These are phyloP conservation scores for Chytriomyces confervae DNA, from an alignment of 192 early-diverging fungal species.

Conservation along the genomic window DNA sequence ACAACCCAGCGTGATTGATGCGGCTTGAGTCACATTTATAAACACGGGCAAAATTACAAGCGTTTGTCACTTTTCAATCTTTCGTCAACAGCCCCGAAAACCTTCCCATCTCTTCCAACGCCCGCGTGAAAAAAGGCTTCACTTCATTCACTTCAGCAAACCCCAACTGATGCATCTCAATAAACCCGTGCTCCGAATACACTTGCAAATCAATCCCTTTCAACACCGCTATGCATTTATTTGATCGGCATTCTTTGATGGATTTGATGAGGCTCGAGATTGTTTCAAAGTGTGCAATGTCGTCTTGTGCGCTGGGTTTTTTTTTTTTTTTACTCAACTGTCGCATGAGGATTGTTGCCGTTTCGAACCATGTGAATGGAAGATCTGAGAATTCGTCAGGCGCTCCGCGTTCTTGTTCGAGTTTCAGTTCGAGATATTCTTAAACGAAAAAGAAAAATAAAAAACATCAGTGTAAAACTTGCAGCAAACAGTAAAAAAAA, in stretches of 20 bases:
- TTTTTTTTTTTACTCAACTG: conserved; percentile 47
- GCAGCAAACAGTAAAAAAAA: neutral
- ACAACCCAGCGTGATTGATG: too few relatives aligned
- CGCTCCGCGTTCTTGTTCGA: conserved; percentile 69
- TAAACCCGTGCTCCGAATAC: conserved; percentile 18
- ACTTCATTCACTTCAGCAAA: conserved; percentile 92
- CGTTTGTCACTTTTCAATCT: neutral
- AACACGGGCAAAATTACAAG: too few relatives aligned
- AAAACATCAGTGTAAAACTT: neutral
- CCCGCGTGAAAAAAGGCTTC: conserved; percentile 83
- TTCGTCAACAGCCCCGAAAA: conserved; percentile 34
- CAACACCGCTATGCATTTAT: conserved; percentile 79
- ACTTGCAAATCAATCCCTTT: conserved; percentile 26
- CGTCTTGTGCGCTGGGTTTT: conserved; percentile 76
- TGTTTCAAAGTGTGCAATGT: conserved; percentile 75
- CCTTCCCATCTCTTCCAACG: conserved; percentile 75
- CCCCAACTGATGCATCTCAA: conserved; percentile 80
- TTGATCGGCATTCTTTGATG: conserved; percentile 79
- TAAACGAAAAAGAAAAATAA: conserved; percentile 28
- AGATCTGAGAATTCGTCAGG: conserved; percentile 67
- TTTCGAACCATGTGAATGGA: conserved; percentile 83
- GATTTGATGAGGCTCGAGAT: conserved; percentile 82
- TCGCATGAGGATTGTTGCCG: conserved; percentile 78
- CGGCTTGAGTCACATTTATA: too few relatives aligned
- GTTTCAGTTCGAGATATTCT: conserved; percentile 68